Evolutionary conservation across 139 green algal species (phyloP).

Genomic region (Closterium sp.): DNA sequence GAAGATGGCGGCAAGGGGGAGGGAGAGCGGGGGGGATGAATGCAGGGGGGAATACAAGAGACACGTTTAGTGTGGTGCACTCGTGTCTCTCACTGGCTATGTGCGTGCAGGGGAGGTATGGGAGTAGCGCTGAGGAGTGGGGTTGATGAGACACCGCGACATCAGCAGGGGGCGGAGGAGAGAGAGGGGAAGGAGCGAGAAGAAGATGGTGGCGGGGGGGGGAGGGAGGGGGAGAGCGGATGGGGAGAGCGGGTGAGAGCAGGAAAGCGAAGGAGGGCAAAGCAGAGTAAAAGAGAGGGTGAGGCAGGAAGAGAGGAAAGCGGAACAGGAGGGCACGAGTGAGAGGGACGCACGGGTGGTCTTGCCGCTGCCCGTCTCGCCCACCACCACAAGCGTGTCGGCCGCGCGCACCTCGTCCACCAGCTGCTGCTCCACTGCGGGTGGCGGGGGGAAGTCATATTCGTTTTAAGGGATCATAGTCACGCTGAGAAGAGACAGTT

Average conservation of each 20-base stretch:
- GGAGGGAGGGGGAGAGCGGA: neutral
- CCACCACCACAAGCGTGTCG: conserved; percentile 58
- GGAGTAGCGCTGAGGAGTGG: too few relatives aligned
- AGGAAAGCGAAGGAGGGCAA: neutral
- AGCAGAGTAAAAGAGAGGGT: too few relatives aligned
- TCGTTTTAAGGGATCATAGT: neutral
- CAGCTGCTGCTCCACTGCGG: conserved; percentile 24
- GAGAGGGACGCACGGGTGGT: conserved; percentile 63
- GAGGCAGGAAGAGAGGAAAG: neutral
- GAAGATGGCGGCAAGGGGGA: too few relatives aligned
- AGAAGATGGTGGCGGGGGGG: neutral
- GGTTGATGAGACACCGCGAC: too few relatives aligned
- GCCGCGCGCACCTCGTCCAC: conserved; percentile 28
- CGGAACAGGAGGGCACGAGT: too few relatives aligned
- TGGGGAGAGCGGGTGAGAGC: too few relatives aligned
- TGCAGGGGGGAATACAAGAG: too few relatives aligned
- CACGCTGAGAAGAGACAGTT: neutral
- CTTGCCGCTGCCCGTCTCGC: conserved; percentile 85
- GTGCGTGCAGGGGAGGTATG: too few relatives aligned
- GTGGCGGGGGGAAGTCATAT: neutral
- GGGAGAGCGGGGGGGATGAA: too few relatives aligned
- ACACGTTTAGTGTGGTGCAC: too few relatives aligned
- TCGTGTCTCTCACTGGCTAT: too few relatives aligned
- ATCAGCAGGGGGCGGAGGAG: too few relatives aligned
- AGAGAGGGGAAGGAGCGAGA: neutral